A percentile compares a stretch with the other conserved stretches of the same genome.
phyloP scores from a whole-genome alignment of 2,329 filamentous ascomycete species.

The Macrophomina tecta region DNA sequence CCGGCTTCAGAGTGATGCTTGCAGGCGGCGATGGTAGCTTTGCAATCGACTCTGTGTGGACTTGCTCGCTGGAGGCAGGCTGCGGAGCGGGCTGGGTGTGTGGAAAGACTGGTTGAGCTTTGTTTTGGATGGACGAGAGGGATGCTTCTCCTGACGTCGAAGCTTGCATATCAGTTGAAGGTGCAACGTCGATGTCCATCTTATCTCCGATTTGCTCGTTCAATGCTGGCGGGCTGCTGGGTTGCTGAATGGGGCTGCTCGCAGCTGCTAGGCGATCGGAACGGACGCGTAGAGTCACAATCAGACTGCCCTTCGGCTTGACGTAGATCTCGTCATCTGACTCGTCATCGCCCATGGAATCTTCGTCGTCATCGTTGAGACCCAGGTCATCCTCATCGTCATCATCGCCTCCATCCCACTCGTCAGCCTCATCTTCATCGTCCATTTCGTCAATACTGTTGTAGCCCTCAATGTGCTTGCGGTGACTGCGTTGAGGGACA shows the following conservation, averaged over 20 bases:
- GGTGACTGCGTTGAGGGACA: slow-evolving; percentile 44
- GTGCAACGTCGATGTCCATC: slow-evolving; percentile 10
- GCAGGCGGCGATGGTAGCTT: slow-evolving; percentile 25
- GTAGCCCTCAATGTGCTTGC: slow-evolving; percentile 60
- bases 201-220: not conserved
- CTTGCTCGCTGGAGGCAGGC: not conserved
- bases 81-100: not conserved
- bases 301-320: slow-evolving; percentile 20
- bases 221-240: slow-evolving; percentile 10
- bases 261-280: slow-evolving; percentile 16
- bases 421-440: slow-evolving; percentile 70
- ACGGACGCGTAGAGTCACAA: slow-evolving; percentile 19
- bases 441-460: slow-evolving; percentile 68
- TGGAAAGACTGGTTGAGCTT: not conserved
- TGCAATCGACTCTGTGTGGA: not conserved
- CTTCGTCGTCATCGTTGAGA: slow-evolving; percentile 64
- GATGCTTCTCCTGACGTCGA: not conserved
- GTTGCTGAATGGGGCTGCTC: slow-evolving; percentile 21
- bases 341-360: slow-evolving; percentile 48
- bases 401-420: slow-evolving; percentile 78
- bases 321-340: slow-evolving; percentile 35
- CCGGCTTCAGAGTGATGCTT: slow-evolving; percentile 14
- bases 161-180: not conserved
- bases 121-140: not conserved
- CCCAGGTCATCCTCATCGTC: slow-evolving; percentile 70